Evolutionary conservation across 352 stramenopile species (phyloP).

Genomic region (Globisporangium spiculum): DNA sequence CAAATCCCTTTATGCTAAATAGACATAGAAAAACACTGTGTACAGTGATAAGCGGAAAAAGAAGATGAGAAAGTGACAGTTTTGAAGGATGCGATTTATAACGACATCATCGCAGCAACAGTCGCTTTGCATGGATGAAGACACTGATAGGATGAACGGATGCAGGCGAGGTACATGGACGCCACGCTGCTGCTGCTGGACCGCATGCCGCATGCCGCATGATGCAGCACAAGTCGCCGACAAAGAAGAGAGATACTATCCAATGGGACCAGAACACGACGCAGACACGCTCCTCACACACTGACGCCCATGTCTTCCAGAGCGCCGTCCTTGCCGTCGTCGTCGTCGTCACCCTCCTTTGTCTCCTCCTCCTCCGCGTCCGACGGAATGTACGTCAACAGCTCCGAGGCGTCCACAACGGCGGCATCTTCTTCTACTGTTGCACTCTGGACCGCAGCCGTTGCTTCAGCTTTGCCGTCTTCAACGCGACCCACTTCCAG

Average conservation of each 20-base stretch:
- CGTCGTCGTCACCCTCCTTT: neutral
- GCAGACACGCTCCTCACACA: neutral
- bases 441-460: neutral
- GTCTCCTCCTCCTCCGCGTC: conserved; percentile 9
- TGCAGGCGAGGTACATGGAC: neutral
- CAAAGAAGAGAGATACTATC: neutral
- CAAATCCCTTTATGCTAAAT: too few species aligned
- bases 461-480: neutral
- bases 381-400: neutral
- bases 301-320: neutral
- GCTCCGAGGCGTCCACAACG: neutral
- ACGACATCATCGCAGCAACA: neutral
- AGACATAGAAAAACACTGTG: neutral
- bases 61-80: neutral
- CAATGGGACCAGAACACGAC: neutral
- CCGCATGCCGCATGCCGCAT: neutral
- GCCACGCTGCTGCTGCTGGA: neutral
- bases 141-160: neutral
- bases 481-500: neutral
- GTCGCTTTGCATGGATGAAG: neutral
- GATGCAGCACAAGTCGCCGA: neutral
- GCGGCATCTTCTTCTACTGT: neutral
- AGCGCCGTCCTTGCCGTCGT: neutral
- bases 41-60: neutral
- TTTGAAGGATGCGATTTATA: neutral